Evolutionary conservation across 345 rosid genomes (phyloP).

Genomic region (Euphorbia peplus): DNA sequence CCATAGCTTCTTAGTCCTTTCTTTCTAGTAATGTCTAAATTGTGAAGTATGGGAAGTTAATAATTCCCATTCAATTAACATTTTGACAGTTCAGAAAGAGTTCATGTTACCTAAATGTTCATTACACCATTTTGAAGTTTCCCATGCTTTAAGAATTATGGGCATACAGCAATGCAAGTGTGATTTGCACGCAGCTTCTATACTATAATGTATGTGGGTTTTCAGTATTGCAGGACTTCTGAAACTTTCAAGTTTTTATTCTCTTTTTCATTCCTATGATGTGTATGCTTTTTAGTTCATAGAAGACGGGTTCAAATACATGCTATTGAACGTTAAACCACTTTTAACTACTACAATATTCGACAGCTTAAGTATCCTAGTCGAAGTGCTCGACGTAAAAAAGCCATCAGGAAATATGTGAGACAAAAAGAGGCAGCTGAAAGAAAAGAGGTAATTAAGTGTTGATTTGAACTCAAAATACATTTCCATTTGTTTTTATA

Average conservation of each 20-base stretch:
- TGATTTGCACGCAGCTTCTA: not conserved
- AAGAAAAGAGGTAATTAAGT: conserved; percentile 50
- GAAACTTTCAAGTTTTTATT: not conserved
- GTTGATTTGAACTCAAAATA: not conserved
- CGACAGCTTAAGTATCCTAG: conserved; percentile 58
- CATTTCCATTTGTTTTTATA: not conserved
- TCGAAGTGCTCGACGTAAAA: conserved; percentile 91
- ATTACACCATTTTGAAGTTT: not conserved
- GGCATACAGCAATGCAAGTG: not conserved
- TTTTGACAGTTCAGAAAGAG: not conserved
- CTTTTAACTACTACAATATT: conserved; percentile 3
- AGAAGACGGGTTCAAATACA: not conserved
- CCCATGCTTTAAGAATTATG: not conserved
- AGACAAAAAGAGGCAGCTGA: conserved; percentile 60
- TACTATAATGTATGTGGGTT: not conserved
- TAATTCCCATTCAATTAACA: not conserved
- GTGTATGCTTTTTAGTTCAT: not conserved
- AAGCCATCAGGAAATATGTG: conserved; percentile 75
- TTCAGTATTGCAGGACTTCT: not conserved
- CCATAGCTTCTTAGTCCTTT: too few relatives aligned
- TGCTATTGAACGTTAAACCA: not conserved
- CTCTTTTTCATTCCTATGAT: not conserved
- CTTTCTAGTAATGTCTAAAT: not conserved
- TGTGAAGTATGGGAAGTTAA: not conserved
- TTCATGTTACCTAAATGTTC: not conserved